Evolutionary conservation across 176 grass and related monocot species (phyloP).

Genomic region (Aechmea fasciata): DNA sequence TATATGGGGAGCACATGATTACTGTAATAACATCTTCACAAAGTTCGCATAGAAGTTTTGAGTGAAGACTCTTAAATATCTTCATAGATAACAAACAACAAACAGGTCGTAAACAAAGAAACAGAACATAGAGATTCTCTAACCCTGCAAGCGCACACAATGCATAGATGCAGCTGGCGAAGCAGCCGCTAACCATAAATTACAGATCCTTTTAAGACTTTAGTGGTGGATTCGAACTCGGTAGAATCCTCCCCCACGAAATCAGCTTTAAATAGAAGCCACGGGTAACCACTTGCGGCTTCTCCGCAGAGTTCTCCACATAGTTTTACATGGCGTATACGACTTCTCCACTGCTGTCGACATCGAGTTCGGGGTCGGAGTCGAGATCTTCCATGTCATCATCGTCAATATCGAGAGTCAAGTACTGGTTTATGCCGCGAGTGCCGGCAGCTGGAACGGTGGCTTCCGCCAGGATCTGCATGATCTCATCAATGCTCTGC

Average conservation of each 20-base stretch:
- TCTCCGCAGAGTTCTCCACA: neutral
- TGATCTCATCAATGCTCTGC: conserved; percentile 59
- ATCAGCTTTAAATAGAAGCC: neutral
- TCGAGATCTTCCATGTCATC: conserved; percentile 78
- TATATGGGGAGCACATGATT: no score
- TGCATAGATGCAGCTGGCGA: neutral
- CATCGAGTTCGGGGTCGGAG: conserved; percentile 54
- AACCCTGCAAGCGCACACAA: neutral
- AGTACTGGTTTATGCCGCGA: conserved; percentile 29
- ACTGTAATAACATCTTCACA: no score
- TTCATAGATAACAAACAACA: neutral
- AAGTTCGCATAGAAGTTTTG: no score
- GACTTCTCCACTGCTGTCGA: conserved; percentile 50
- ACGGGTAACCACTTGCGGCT: neutral
- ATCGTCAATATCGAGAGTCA: conserved; percentile 37
- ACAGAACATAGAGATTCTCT: neutral
- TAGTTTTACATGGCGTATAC: conserved; percentile 38
- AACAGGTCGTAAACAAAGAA: neutral
- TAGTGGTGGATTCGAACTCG: neutral
- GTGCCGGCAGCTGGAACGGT: conserved; percentile 38
- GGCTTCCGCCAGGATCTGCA: conserved; percentile 71
- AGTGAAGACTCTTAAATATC: neutral
- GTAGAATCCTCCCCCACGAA: neutral
- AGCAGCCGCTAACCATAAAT: neutral
- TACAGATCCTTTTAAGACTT: neutral